Evolutionary conservation across 2,329 filamentous ascomycete species (phyloP).

Genomic region (Cladosporium sp.): DNA sequence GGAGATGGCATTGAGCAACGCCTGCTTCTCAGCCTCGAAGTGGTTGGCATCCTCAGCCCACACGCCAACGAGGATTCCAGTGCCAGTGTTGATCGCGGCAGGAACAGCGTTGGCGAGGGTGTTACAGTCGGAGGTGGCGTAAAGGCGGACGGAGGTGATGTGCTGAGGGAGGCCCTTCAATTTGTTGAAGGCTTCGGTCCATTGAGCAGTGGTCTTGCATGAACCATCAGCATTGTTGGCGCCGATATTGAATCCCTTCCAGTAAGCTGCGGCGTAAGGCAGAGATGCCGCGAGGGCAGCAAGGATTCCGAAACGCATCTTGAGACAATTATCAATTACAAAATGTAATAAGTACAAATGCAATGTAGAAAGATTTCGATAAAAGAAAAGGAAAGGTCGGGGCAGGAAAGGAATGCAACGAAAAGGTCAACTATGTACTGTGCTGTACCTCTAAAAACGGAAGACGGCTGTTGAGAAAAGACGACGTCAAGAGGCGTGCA

Average conservation of each 20-base stretch:
- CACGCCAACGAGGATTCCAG: conserved; percentile 60
- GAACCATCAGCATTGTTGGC: conserved; percentile 37
- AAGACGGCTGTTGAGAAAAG: background rate
- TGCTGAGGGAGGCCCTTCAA: conserved; percentile 44
- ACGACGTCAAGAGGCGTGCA: conserved; percentile 9
- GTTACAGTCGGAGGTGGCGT: conserved; percentile 58
- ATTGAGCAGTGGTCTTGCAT: conserved; percentile 37
- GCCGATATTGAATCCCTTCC: conserved; percentile 41
- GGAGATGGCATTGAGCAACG: conserved; percentile 54
- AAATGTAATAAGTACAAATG: background rate
- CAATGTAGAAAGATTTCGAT: background rate
- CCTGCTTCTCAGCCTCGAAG: conserved; percentile 58
- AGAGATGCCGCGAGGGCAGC: conserved; percentile 32
- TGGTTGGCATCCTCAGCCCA: conserved; percentile 51
- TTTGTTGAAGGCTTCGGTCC: conserved; percentile 34
- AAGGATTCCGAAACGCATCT: conserved; percentile 27
- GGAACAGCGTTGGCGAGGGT: conserved; percentile 47
- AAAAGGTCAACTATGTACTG: background rate
- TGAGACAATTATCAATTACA: background rate
- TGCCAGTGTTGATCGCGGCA: conserved; percentile 59
- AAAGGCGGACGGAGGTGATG: conserved; percentile 59
- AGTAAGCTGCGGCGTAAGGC: conserved; percentile 34
- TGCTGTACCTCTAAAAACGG: background rate
- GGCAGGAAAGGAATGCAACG: background rate
- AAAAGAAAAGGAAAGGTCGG: background rate